Evolutionary conservation across 257 asterid genomes (phyloP), one percentile per base, ranked within the genome.

Genomic region (Ilex aquifolium): DNA sequence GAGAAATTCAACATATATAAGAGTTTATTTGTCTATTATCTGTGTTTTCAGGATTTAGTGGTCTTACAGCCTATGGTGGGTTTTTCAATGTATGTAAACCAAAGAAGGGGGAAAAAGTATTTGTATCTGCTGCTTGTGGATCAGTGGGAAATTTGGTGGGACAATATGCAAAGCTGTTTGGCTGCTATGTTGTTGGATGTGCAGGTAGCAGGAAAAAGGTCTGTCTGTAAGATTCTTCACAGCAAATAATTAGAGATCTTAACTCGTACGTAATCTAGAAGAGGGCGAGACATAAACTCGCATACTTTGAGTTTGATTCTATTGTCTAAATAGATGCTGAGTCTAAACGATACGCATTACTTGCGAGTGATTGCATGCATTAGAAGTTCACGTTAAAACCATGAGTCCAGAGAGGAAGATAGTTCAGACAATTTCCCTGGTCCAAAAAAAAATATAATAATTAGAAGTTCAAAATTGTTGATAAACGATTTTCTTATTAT

Each of bases 41-140:
- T 46, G 13, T 46, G 30, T 49, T 51, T 31, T 49, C 69, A 86
- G 95, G 83, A 53, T 78, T 77, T 59, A 80, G 93, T 67, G 96
- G 96, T 32, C 79, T 88, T 3, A 42, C 93, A 3, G 95, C 95
- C 1, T 88, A 86, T 69, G 96, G 71, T 16, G 96, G 96, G 49
- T 86, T 86, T 30, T 82, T 66, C 58, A 63, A 86, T 55, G 71
- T 86, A 16, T 86, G 95, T 63, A 79, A 86, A 63, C 93, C 96
- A 0, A 81, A 71, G 64, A 78, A 72, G 56, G 93, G 92, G 9
- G 96, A 88, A 57, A 88, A 65, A 29, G 75, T 88, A 50, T 86
- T 86, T 46, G 95, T 88, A 11, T 88, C 96, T 1, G 88, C 96
- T 1, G 96, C 96, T 51, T 73, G 90, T 9, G 96, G 95, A 21